These are phyloP conservation scores for Lodderomyces pseudojiufengensis DNA, from an alignment of 1,139 yeast genomes.

Conservation along the genomic window DNA sequence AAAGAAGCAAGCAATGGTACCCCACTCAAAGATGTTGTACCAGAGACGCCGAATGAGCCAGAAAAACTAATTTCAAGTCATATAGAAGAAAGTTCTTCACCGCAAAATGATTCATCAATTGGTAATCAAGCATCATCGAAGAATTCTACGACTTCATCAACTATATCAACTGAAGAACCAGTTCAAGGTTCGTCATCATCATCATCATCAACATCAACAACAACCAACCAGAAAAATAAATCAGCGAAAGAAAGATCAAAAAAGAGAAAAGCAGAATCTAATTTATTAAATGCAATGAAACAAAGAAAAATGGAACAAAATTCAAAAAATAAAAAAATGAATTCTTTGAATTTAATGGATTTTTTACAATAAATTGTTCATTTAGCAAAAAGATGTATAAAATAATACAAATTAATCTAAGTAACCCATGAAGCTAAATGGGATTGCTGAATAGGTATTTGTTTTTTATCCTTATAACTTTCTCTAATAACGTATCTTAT, in stretches of 20 bases:
- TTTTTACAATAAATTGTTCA: conserved; percentile 28
- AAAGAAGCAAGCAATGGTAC: not conserved
- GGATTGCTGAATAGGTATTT: conserved; percentile 5
- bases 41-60: not conserved
- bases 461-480: conserved; percentile 10
- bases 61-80: too few relatives aligned
- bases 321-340: conserved; percentile 20
- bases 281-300: conserved; percentile 35
- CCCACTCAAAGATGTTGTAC: too few relatives aligned
- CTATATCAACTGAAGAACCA: too few relatives aligned
- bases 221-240: conserved; percentile 9
- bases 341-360: conserved; percentile 45
- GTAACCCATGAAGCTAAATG: conserved; percentile 10
- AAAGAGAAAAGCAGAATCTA: conserved; percentile 26
- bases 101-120: too few relatives aligned
- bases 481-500: conserved; percentile 16
- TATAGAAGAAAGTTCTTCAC: too few relatives aligned
- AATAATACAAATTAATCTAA: not conserved
- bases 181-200: too few relatives aligned
- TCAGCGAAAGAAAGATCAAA: conserved; percentile 24
- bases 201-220: not conserved
- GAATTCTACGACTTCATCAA: too few relatives aligned
- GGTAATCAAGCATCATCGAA: too few relatives aligned
- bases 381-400: too few relatives aligned
- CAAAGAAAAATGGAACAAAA: conserved; percentile 41